Percentiles rank a stretch among this genome's conserved stretches.
Evolutionary conservation across 345 rosid genomes (phyloP).

Genomic region (Salix viminalis): DNA sequence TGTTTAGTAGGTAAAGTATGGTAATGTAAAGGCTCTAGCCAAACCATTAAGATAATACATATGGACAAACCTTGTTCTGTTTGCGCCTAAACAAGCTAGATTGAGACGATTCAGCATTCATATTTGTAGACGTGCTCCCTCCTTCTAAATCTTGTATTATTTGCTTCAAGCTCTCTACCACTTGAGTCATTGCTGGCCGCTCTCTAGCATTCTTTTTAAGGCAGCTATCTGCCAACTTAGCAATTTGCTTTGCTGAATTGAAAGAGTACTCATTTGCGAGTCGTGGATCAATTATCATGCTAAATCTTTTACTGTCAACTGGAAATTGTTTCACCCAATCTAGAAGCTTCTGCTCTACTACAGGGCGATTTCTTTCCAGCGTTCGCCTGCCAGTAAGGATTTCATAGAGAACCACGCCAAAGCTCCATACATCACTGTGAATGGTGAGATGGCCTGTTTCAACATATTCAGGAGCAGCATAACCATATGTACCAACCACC

Average conservation of each 20-base stretch:
- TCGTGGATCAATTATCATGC: constrained; percentile 72
- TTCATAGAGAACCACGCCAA: constrained; percentile 92
- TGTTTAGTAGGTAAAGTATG: background rate
- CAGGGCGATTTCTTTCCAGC: constrained; percentile 63
- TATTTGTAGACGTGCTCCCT: constrained; percentile 12
- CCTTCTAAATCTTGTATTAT: constrained; percentile 50
- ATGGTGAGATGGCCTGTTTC: constrained; percentile 78
- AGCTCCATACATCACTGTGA: constrained; percentile 72
- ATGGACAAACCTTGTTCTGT: constrained; percentile 11
- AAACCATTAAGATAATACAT: background rate
- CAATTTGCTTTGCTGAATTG: constrained; percentile 44
- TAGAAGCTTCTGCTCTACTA: constrained; percentile 61
- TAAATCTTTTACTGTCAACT: constrained; percentile 52
- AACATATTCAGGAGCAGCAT: constrained; percentile 90
- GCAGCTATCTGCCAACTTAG: constrained; percentile 74
- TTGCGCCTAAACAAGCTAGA: constrained; percentile 3
- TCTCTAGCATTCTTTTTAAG: constrained; percentile 62
- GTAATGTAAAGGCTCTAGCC: background rate
- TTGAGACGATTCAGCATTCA: constrained; percentile 5
- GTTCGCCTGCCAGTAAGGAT: constrained; percentile 81
- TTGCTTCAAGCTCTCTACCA: constrained; percentile 47
- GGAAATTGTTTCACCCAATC: constrained; percentile 91
- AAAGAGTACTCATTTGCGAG: constrained; percentile 50
- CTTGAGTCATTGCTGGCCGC: constrained; percentile 63
- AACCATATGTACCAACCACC: constrained; percentile 92